Base-by-base conservation (phyloP, 2,329 filamentous ascomycete genomes). In the Neophaeococcomyces aloes region DNA sequence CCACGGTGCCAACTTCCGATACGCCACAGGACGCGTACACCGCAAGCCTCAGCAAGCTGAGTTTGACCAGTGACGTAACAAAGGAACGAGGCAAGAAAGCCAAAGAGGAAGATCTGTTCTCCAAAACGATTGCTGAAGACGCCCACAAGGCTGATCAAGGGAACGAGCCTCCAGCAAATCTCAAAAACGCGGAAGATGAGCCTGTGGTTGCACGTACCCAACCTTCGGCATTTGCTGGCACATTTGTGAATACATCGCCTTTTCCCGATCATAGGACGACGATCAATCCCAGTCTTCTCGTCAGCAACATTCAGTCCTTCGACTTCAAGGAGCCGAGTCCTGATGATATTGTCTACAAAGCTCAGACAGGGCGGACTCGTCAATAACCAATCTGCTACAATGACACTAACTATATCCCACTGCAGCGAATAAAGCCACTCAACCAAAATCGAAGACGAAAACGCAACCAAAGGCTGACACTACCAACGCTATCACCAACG, bases 281-380 rank as follows among this genome's bases (percentile, higher is more conserved):
- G 17, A 52, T 63, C 47, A 59, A 64, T 56, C 42, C 64, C 21
- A 57, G 63, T 11, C 11, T 40, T 7, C 37, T 38, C 15, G 25
- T 15, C 14, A 23, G 11, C 3, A 32, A 17, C 19, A 25, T 46
- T 66, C 61, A 65, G 62, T 57, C 58, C 35, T 69, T 67, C 61
- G 65, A 80, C 47, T 95, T 95, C 67, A 71, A 81, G 70, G 78
- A 79, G 61, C 88, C 89, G 44, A 95, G 88, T 65, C 88, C 88
- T 54, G 88, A 96, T 68, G 88, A 95, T 62, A 68, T 91, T 58
- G 84, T 95, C 57, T 73, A 86, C 50, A 78, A 81, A 62, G 89
- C 88, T 55, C 89, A 94, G 71, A 81, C 55, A 57, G 62, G 81
- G 66, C 83, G 87, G 86, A 82, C 83, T 86, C 57, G 57, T 50